Evolutionary conservation across 75 land plant genomes (phyloP), one percentile per base, ranked within the genome.

Genomic region (Pseudotsuga menziesii): DNA sequence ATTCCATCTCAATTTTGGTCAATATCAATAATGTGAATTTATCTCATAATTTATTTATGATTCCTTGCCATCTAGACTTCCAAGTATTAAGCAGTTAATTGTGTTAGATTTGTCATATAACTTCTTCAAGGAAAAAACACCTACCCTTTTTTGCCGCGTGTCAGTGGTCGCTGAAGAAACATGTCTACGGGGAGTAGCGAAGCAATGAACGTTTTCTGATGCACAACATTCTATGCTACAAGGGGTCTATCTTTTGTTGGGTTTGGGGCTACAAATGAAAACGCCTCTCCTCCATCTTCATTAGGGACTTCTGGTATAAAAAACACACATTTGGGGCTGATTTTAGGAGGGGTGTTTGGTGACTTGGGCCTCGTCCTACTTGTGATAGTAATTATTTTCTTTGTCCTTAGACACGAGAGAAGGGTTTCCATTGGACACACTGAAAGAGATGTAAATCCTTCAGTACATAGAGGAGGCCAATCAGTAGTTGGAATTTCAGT

Each of bases 11-110:
- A 26, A 57, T 36, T 32, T 69, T 75, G 78, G 66, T 20, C 4
- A 82, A 75, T 58, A 55, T 58, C 57, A 78, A 74, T 15, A 62
- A 57, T 63, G 76, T 88, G 11, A 86, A 86, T 69, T 67, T 96
- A 8, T 90, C 99, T 5, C 69, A 80, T 77, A 96, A 96, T 79
- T 72, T 39, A 66, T 86, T 90, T 97, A 97, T 72, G 92, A 92
- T 1, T 11, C 58, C 29, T 70, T 97, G 2, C 79, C 86, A 9
- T 15, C 83, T 19, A 60, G 77, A 9, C 77, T 93, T 61, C 54
- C 64, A 52, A 57, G 61, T 5, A 25, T 44, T 75, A 66, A 5
- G 32, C 4, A 27, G 20, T 20, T 71, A 85, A 55, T 77, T 84
- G 23, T 69, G 7, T 39, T 92, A 41, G 93, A 97, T 77, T 57